These are phyloP conservation scores for Limnomonas spitsbergensis DNA, from an alignment of 139 green algal genomes.

Conservation along the genomic window DNA sequence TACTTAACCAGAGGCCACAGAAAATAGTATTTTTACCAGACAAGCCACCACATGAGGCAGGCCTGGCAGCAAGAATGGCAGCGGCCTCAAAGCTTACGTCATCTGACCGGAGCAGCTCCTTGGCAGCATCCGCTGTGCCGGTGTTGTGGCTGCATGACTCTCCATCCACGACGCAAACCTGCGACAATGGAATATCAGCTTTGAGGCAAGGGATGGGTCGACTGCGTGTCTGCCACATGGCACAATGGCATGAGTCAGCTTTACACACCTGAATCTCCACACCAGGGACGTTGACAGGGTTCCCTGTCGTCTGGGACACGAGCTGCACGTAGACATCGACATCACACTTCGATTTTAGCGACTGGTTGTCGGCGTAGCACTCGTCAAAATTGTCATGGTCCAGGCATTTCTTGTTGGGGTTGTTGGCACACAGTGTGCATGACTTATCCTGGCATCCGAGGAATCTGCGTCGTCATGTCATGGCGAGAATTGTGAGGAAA, in stretches of 20 bases:
- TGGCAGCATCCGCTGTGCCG: conserved; percentile 12
- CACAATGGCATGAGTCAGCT: no score
- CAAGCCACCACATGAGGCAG: no score
- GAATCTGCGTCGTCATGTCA: no score
- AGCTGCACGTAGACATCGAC: conserved; percentile 50
- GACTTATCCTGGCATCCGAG: conserved; percentile 38
- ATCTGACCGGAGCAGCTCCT: conserved; percentile 50
- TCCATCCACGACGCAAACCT: conserved; percentile 54
- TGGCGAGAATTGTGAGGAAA: no score
- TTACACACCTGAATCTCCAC: conserved; percentile 39
- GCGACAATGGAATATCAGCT: no score
- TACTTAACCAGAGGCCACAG: no score
- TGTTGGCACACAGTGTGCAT: conserved; percentile 54
- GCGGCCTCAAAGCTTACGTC: no score
- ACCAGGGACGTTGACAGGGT: conserved; percentile 16
- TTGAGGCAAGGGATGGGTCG: no score
- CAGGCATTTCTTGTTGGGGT: conserved; percentile 48
- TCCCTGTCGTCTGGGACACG: conserved; percentile 28
- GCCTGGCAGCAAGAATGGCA: no score
- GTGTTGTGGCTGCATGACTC: conserved; percentile 17
- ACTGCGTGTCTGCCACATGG: no score
- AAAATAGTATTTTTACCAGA: no score
- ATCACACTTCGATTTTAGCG: conserved; percentile 50
- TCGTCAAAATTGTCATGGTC: conserved; percentile 43
- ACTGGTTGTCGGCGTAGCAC: conserved; percentile 48